A percentile compares a stretch with the other conserved stretches of the same genome.
Evolutionary conservation across 2,329 filamentous ascomycete genomes (phyloP).

Genomic region (Hyphodiscus sp.): DNA sequence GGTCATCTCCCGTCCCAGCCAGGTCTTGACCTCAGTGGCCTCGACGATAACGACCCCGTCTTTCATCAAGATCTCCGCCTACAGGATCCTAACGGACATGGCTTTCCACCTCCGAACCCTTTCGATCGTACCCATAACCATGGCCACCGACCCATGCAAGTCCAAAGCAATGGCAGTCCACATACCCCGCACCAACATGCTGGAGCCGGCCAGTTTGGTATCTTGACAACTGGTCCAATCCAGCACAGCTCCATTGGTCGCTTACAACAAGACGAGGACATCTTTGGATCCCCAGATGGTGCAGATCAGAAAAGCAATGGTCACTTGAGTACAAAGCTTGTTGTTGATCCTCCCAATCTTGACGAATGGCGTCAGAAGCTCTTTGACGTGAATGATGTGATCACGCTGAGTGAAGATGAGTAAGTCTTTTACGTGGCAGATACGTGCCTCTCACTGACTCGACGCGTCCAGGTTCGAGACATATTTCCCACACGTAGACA

Average conservation of each 20-base stretch:
- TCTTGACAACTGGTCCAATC: conserved; percentile 34
- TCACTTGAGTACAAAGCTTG: conserved; percentile 49
- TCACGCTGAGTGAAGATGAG: conserved; percentile 69
- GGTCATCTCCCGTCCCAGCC: conserved; percentile 31
- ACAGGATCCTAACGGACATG: conserved; percentile 31
- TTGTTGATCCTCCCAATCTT: conserved; percentile 61
- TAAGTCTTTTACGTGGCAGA: conserved; percentile 34
- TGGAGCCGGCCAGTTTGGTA: conserved; percentile 39
- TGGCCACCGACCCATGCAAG: conserved; percentile 25
- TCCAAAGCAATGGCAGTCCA: conserved; percentile 26
- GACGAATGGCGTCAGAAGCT: conserved; percentile 63
- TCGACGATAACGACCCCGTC: conserved; percentile 34
- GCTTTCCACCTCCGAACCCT: conserved; percentile 29
- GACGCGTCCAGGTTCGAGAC: conserved; percentile 56
- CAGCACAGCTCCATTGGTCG: conserved; percentile 30
- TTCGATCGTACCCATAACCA: conserved; percentile 32
- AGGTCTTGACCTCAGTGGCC: conserved; percentile 34
- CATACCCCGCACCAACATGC: conserved; percentile 33
- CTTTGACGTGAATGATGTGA: conserved; percentile 68
- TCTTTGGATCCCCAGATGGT: conserved; percentile 31
- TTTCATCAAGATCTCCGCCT: conserved; percentile 34
- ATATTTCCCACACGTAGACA: conserved; percentile 79
- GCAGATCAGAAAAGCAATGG: conserved; percentile 40
- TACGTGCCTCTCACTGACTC: conserved; percentile 7
- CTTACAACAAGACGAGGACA: conserved; percentile 34